A percentile compares a stretch with the other conserved stretches of the same genome.
Evolutionary conservation across 768 basidiomycete species (phyloP).

Genomic region (Crassisporium funariophilum): DNA sequence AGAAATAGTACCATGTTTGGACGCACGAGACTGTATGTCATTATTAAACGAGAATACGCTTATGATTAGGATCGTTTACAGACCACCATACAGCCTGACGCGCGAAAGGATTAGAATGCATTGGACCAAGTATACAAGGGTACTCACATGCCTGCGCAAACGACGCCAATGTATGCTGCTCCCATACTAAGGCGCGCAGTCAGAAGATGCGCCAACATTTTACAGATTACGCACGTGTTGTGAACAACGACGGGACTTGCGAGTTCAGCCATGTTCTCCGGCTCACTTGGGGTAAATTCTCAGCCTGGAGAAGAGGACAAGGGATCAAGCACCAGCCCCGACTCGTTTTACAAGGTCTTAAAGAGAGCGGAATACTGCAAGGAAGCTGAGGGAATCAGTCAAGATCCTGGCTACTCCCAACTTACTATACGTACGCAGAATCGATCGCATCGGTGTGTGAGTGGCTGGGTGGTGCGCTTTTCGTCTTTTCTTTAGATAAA

Average conservation of each 20-base stretch:
- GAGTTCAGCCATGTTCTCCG: conserved; percentile 11
- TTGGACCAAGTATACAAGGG: background rate
- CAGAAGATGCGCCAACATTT: background rate
- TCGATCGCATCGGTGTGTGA: conserved; percentile 22
- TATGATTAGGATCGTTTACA: too few relatives aligned
- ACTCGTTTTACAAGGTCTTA: conserved; percentile 19
- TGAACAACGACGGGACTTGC: conserved; percentile 16
- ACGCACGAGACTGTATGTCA: conserved; percentile 56
- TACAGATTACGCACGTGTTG: conserved; percentile 22
- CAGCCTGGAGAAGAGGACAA: conserved; percentile 12
- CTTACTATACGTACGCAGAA: conserved; percentile 23
- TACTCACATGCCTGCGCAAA: conserved; percentile 48
- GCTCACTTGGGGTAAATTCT: background rate
- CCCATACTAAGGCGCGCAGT: conserved; percentile 54
- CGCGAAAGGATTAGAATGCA: conserved; percentile 1
- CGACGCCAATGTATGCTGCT: conserved; percentile 51
- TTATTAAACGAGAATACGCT: conserved; percentile 4
- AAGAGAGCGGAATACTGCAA: conserved; percentile 22
- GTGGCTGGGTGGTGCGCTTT: conserved; percentile 22
- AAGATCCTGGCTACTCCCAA: conserved; percentile 21
- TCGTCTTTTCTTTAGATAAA: conserved; percentile 20
- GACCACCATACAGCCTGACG: conserved; percentile 55
- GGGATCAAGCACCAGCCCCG: conserved; percentile 10
- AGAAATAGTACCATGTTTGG: conserved; percentile 59
- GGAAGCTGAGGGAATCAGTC: conserved; percentile 28